These are phyloP conservation scores for Camellia sinensis DNA, from an alignment of 148 eudicot species.

Conservation along the genomic window DNA sequence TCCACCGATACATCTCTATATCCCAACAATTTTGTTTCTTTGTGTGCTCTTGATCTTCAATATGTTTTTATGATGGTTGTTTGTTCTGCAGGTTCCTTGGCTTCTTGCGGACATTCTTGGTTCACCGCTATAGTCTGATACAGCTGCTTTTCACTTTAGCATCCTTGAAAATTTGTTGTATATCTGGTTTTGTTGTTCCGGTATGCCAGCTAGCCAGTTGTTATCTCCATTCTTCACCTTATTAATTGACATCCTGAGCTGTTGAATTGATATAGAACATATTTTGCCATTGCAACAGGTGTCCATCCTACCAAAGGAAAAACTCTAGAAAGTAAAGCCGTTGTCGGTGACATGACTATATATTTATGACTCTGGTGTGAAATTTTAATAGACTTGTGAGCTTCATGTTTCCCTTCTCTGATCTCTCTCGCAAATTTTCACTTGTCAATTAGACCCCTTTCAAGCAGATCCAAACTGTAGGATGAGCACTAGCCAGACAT, in stretches of 20 bases:
- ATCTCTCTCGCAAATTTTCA: not conserved
- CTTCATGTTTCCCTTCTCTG: slow-evolving; percentile 1
- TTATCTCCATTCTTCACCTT: not conserved
- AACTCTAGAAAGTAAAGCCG: slow-evolving; percentile 13
- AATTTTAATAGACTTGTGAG: not conserved
- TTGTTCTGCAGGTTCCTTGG: not conserved
- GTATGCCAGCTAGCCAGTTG: slow-evolving; percentile 11
- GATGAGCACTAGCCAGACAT: slow-evolving; percentile 28
- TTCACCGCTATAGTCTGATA: not conserved
- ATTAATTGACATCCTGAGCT: slow-evolving; percentile 18
- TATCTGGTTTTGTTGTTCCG: not conserved
- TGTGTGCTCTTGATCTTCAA: not conserved
- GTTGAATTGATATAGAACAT: slow-evolving; percentile 12
- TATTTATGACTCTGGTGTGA: not conserved
- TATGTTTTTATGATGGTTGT: not conserved
- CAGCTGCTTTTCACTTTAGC: slow-evolving; percentile 11
- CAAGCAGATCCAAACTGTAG: not conserved
- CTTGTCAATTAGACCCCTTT: not conserved
- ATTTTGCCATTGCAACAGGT: slow-evolving; percentile 13
- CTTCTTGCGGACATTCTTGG: not conserved
- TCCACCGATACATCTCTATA: not conserved
- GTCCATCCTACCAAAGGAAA: slow-evolving; percentile 9
- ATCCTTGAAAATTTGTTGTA: not conserved
- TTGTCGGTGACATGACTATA: slow-evolving; percentile 20
- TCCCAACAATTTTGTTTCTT: slow-evolving; percentile 4